phyloP scores from a whole-genome alignment of 441 rosid genomes.

The Corymbia citriodora region DNA sequence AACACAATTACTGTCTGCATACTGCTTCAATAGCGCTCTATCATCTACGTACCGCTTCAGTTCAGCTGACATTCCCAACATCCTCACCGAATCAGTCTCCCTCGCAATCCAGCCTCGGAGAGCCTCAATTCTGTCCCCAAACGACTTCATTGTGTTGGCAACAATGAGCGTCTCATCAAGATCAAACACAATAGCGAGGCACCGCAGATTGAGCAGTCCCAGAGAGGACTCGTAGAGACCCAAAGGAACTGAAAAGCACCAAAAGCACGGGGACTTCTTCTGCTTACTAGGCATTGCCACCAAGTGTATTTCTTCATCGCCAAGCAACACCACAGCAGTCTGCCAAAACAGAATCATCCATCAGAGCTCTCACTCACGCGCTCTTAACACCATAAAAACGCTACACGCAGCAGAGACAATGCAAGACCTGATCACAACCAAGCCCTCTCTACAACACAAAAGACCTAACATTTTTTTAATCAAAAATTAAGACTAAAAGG shows the following conservation, averaged over 20 bases:
- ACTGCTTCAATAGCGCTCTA: slow-evolving; percentile 76
- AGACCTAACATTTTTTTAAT: background rate
- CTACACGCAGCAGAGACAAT: background rate
- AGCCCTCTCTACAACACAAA: background rate
- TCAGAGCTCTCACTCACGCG: background rate
- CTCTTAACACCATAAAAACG: background rate
- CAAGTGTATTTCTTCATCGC: slow-evolving; percentile 85
- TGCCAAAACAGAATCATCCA: slow-evolving; percentile 16
- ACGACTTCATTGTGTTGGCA: slow-evolving; percentile 93
- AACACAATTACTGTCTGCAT: slow-evolving; percentile 58
- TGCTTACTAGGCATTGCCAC: slow-evolving; percentile 98
- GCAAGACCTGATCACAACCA: background rate
- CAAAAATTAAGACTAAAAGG: background rate
- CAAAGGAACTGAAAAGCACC: slow-evolving; percentile 82
- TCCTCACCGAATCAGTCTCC: slow-evolving; percentile 63
- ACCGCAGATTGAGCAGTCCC: slow-evolving; percentile 75
- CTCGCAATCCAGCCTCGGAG: slow-evolving; percentile 72
- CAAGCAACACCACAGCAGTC: slow-evolving; percentile 86
- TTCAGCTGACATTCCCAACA: slow-evolving; percentile 77
- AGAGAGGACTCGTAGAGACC: slow-evolving; percentile 79
- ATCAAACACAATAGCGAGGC: slow-evolving; percentile 89
- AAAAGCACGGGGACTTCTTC: slow-evolving; percentile 94
- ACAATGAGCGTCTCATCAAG: slow-evolving; percentile 95
- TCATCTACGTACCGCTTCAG: slow-evolving; percentile 74
- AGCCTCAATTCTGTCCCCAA: slow-evolving; percentile 78